These are phyloP conservation scores for Diplodia mutila DNA, from an alignment of 2,329 filamentous ascomycete species.

Conservation along the genomic window DNA sequence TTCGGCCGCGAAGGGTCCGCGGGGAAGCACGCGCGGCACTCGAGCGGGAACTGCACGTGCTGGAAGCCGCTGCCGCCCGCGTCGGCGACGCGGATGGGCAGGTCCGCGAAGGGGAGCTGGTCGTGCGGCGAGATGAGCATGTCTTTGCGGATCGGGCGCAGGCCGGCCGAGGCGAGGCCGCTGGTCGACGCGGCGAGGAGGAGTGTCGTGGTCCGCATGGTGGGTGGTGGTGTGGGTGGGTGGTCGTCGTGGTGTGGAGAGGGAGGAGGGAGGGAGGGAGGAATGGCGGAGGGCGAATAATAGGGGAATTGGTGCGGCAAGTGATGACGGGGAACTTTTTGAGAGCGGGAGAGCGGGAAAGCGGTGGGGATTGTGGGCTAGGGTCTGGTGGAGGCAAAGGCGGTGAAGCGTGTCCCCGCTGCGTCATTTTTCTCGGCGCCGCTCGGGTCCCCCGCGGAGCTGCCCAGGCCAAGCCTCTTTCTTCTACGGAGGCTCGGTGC, in stretches of 20 bases:
- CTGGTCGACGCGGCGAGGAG: background rate
- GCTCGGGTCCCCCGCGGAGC: conserved; percentile 1
- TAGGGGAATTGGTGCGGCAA: background rate
- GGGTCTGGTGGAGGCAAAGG: background rate
- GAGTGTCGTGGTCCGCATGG: conserved; percentile 4
- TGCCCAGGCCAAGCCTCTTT: too few species aligned
- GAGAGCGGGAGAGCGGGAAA: background rate
- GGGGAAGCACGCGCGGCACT: conserved; percentile 20
- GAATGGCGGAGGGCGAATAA: background rate
- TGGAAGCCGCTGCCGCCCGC: conserved; percentile 17
- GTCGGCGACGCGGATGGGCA: conserved; percentile 23
- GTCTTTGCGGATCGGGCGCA: background rate
- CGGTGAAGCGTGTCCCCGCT: background rate
- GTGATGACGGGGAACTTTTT: conserved; percentile 20
- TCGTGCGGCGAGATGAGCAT: conserved; percentile 17
- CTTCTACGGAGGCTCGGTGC: background rate
- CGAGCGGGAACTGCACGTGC: conserved; percentile 23
- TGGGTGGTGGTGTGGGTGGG: background rate
- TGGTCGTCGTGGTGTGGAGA: background rate
- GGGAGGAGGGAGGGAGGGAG: background rate
- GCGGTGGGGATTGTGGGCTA: background rate
- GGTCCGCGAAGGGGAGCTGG: conserved; percentile 18
- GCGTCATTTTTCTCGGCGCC: conserved; percentile 7
- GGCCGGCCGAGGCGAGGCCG: background rate
- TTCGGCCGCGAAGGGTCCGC: background rate